Percentiles rank a stretch among this genome's conserved stretches.
phyloP scores from a whole-genome alignment of 2,329 filamentous ascomycete species.

The Helotiales sp. region DNA sequence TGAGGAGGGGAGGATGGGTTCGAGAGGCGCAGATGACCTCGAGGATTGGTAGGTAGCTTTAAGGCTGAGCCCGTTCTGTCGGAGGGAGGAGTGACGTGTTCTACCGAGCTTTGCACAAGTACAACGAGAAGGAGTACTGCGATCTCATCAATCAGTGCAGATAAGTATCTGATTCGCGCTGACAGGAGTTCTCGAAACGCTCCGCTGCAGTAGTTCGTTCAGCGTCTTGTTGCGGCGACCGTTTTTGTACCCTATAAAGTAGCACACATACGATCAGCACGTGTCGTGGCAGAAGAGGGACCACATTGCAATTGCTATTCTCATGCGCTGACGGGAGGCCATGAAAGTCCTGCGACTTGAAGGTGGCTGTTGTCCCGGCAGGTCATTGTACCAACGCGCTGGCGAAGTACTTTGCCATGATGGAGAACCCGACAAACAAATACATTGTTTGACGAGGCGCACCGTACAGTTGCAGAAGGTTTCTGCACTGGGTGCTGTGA shows the following conservation, averaged over 20 bases:
- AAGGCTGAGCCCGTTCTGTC: constrained; percentile 31
- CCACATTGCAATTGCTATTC: constrained; percentile 27
- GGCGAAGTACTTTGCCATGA: constrained; percentile 16
- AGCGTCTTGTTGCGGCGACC: constrained; percentile 31
- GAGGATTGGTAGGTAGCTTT: constrained; percentile 33
- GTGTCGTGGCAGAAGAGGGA: constrained; percentile 36
- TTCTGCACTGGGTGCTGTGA: constrained; percentile 27
- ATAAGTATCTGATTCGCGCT: constrained; percentile 26
- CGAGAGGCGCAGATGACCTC: constrained; percentile 35
- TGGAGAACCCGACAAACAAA: constrained; percentile 22
- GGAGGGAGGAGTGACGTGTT: constrained; percentile 34
- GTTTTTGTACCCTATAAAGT: constrained; percentile 33
- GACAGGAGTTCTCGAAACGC: constrained; percentile 33
- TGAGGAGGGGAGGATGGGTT: constrained; percentile 17
- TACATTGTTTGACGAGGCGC: constrained; percentile 31
- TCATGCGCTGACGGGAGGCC: constrained; percentile 24
- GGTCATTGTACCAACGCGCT: constrained; percentile 26
- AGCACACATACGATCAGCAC: constrained; percentile 37
- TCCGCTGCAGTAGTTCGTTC: constrained; percentile 35
- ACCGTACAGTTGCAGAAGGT: constrained; percentile 16
- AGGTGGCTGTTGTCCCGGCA: constrained; percentile 9
- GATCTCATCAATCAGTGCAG: constrained; percentile 24
- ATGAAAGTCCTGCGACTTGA: constrained; percentile 1
- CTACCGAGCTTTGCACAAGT: constrained; percentile 35
- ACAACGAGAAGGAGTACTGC: constrained; percentile 28